Conservation (phyloP, 371 early-diverging fungal genomes). For the Vairimorpha necatrix region DNA sequence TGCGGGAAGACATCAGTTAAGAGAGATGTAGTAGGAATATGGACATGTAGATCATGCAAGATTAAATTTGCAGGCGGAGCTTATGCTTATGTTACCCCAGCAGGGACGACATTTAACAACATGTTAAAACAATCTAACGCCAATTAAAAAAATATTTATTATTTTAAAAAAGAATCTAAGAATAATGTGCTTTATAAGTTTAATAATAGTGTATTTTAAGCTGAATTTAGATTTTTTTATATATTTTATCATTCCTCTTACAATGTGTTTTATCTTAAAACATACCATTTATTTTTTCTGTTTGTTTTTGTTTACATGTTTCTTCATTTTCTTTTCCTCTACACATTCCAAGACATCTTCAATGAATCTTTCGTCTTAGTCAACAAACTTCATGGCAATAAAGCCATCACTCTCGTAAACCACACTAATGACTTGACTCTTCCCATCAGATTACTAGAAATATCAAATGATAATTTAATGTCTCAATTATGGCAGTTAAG, state of each 20-base stretch:
- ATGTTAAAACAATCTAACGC: constrained; percentile 33
- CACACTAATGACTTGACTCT: not conserved
- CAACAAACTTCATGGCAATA: constrained; percentile 13
- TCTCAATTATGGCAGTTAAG: constrained; percentile 21
- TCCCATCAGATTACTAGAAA: constrained; percentile 9
- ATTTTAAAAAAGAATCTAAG: not conserved
- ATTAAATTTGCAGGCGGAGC: constrained; percentile 96
- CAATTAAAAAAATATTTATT: constrained; percentile 16
- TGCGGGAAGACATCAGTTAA: constrained; percentile 94
- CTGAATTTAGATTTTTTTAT: no score
- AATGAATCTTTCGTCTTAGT: constrained; percentile 26
- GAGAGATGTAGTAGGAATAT: constrained; percentile 94
- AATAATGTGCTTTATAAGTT: not conserved
- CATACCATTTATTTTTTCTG: no score
- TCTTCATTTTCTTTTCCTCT: no score
- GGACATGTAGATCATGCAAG: constrained; percentile 94
- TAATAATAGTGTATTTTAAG: no score
- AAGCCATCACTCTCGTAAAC: constrained; percentile 19
- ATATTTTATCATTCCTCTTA: no score
- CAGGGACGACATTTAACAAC: constrained; percentile 56
- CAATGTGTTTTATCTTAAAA: no score
- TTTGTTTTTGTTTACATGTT: no score
- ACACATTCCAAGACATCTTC: no score
- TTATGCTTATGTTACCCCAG: constrained; percentile 73
- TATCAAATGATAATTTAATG: not conserved